A percentile compares a stretch with the other conserved stretches of the same genome.
Conservation (phyloP, 441 rosid genomes). For the Hypseocharis bilobata region DNA sequence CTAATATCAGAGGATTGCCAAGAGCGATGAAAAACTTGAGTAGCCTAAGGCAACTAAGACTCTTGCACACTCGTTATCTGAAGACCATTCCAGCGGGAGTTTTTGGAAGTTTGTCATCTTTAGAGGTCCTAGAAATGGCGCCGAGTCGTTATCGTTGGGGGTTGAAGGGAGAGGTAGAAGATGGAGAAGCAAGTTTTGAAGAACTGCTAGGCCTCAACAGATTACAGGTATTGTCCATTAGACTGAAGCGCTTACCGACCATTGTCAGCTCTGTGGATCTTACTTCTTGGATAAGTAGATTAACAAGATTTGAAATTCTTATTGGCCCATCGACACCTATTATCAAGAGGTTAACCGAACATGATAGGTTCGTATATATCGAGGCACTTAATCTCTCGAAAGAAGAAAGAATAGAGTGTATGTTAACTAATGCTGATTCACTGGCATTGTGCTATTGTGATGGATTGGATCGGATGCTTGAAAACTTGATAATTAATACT, state of each 20-base stretch:
- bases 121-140: slow-evolving; percentile 32
- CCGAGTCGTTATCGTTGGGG: slow-evolving; percentile 28
- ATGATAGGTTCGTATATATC: background rate
- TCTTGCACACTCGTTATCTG: slow-evolving; percentile 33
- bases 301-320: slow-evolving; percentile 22
- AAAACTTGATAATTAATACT: slow-evolving; percentile 27
- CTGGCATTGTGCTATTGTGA: slow-evolving; percentile 24
- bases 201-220: too few relatives aligned
- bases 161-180: slow-evolving; percentile 17
- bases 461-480: slow-evolving; percentile 26
- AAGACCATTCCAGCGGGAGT: slow-evolving; percentile 22
- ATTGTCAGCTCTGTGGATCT: too few relatives aligned
- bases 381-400: slow-evolving; percentile 25
- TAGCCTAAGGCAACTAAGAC: slow-evolving; percentile 24
- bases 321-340: slow-evolving; percentile 27
- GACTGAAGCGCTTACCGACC: too few relatives aligned
- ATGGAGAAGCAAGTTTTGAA: slow-evolving; percentile 25
- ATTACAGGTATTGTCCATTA: too few relatives aligned
- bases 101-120: slow-evolving; percentile 16
- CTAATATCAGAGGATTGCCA: slow-evolving; percentile 25
- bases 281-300: slow-evolving; percentile 19
- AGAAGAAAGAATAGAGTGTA: slow-evolving; percentile 23
- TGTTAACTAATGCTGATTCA: slow-evolving; percentile 21
- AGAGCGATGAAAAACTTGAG: slow-evolving; percentile 22
- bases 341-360: slow-evolving; percentile 18